A percentile compares a stretch with the other conserved stretches of the same genome.
Conservation (phyloP, 768 basidiomycete genomes). For the Cubamyces lactineus region DNA sequence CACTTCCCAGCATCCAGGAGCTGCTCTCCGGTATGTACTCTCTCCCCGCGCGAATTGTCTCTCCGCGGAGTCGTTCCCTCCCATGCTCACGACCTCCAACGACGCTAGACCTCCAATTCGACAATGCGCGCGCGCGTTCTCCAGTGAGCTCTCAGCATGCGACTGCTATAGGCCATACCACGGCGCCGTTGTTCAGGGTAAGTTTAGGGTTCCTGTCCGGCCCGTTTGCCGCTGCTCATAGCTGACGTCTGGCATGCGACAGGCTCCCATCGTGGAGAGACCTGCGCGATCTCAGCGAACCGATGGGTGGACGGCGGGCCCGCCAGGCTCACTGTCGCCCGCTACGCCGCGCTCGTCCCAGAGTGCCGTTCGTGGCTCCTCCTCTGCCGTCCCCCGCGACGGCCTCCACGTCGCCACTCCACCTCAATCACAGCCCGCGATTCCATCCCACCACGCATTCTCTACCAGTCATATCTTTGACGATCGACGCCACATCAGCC, state of each 20-base stretch:
- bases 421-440: neutral
- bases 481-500: neutral
- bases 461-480: too few species aligned
- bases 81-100: neutral
- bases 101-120: neutral
- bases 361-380: neutral
- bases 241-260: neutral
- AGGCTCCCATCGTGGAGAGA: neutral
- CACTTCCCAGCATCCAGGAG: constrained; percentile 16
- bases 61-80: neutral
- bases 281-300: neutral
- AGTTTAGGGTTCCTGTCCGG: neutral
- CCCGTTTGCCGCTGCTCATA: neutral
- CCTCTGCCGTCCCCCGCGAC: neutral
- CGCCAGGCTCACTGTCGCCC: neutral
- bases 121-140: neutral
- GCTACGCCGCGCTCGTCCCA: neutral
- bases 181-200: neutral
- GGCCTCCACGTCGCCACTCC: neutral
- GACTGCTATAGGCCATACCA: neutral
- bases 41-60: neutral
- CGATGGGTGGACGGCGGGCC: neutral
- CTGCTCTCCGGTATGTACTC: constrained; percentile 16
- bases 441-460: too few species aligned
- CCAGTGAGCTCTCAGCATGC: neutral